Evolutionary conservation across 208 protist genomes (phyloP).

Genomic region (Borovskyia barvae): DNA sequence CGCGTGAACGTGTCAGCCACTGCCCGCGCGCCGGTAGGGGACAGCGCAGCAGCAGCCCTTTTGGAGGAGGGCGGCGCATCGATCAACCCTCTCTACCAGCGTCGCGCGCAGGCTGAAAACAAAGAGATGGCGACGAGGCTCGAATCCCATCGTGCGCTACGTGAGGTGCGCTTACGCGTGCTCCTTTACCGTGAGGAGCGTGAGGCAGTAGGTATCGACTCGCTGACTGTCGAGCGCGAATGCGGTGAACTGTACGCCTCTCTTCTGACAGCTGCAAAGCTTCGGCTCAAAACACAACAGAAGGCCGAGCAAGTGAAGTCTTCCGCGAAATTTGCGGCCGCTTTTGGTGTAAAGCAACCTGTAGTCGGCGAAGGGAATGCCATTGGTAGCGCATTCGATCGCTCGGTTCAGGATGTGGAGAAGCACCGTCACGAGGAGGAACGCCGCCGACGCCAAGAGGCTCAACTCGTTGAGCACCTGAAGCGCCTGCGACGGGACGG

Average conservation of each 20-base stretch:
- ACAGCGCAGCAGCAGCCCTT: conserved; percentile 16
- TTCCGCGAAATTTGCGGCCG: conserved; percentile 69
- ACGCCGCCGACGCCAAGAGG: conserved; percentile 42
- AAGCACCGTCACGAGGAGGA: conserved; percentile 38
- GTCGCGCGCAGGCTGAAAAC: conserved; percentile 74
- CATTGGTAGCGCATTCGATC: conserved; percentile 49
- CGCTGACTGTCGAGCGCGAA: conserved; percentile 56
- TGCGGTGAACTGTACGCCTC: conserved; percentile 53
- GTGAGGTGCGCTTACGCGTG: conserved; percentile 55
- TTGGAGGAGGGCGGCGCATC: conserved; percentile 21
- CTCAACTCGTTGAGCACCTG: conserved; percentile 65
- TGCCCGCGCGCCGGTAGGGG: conserved; percentile 30
- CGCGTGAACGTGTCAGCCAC: conserved; percentile 21
- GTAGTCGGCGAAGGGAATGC: not conserved
- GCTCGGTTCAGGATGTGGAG: conserved; percentile 49
- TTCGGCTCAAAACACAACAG: conserved; percentile 24
- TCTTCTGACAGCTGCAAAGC: conserved; percentile 36
- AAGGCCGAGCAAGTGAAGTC: conserved; percentile 49
- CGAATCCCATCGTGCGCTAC: conserved; percentile 49
- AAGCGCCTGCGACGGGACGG: conserved; percentile 62
- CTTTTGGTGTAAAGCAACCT: conserved; percentile 52
- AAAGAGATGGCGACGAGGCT: conserved; percentile 54
- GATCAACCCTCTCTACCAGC: conserved; percentile 68
- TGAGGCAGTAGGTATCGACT: conserved; percentile 34
- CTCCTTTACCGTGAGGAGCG: conserved; percentile 76